A percentile compares a stretch with the other conserved stretches of the same genome.
phyloP scores from a whole-genome alignment of 352 stramenopile species.

The Phytophthora hybrid region DNA sequence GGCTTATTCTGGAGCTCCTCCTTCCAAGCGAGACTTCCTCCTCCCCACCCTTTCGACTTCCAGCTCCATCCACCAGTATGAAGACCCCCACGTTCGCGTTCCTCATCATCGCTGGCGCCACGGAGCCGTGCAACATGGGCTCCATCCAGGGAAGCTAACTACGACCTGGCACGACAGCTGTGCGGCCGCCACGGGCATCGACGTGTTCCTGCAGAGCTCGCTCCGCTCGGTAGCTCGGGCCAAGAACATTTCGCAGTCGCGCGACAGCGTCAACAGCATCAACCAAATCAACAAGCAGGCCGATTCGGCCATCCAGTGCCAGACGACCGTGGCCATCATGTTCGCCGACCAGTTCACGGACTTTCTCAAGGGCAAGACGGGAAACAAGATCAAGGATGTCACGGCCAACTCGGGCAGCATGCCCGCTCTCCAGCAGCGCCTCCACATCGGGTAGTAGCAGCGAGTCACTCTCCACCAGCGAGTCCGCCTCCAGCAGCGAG shows the following conservation, averaged over 20 bases:
- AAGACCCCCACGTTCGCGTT: too few species aligned
- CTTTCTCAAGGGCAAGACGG: constrained; percentile 63
- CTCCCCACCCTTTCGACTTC: neutral
- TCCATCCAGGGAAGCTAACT: too few species aligned
- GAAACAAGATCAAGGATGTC: constrained; percentile 58
- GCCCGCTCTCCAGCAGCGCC: too few species aligned
- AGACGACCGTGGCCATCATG: constrained; percentile 48
- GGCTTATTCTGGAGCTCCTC: constrained; percentile 34
- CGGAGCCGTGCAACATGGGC: too few species aligned
- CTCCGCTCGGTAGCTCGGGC: constrained; percentile 60
- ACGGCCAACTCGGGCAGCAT: constrained; percentile 26
- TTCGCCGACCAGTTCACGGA: constrained; percentile 56
- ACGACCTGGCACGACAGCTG: too few species aligned
- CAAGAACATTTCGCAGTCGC: constrained; percentile 51
- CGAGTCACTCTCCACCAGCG: too few species aligned
- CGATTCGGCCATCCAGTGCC: constrained; percentile 66
- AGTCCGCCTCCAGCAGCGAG: too few species aligned
- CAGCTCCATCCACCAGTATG: too few species aligned
- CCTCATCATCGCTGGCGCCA: too few species aligned
- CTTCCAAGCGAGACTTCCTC: constrained; percentile 20
- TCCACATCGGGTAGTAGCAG: too few species aligned
- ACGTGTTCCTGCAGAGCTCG: constrained; percentile 50
- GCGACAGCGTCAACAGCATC: constrained; percentile 68
- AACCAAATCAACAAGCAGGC: constrained; percentile 75
- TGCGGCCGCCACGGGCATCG: constrained; percentile 58